A percentile compares a stretch with the other conserved stretches of the same genome.
These are phyloP conservation scores for Cymodocea nodosa DNA, from an alignment of 116 monocot genomes.

Conservation along the genomic window DNA sequence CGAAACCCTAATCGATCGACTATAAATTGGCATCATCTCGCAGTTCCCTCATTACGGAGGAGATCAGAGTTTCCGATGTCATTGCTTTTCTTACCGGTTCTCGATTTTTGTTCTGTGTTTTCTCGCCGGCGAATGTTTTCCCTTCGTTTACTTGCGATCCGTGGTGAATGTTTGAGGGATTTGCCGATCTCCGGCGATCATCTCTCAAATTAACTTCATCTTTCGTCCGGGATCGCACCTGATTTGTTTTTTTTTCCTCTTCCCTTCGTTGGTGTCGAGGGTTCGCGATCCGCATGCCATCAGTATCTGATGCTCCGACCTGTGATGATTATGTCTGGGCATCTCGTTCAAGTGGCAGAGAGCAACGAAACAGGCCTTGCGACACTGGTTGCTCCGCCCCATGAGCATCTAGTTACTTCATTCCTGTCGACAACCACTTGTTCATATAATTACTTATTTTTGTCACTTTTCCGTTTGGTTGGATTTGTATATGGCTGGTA, in stretches of 20 bases:
- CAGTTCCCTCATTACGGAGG: too few species aligned
- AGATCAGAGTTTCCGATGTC: neutral
- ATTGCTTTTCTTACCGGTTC: neutral
- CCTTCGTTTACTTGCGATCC: too few species aligned
- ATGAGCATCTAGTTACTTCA: constrained; percentile 4
- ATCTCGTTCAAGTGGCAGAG: constrained; percentile 8
- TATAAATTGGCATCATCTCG: too few species aligned
- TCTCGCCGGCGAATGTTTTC: too few species aligned
- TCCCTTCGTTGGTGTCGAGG: neutral
- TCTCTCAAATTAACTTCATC: constrained; percentile 1
- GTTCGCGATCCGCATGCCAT: neutral
- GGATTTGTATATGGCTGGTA: too few species aligned
- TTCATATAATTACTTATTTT: too few species aligned
- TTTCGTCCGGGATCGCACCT: constrained; percentile 5
- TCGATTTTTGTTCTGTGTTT: too few species aligned
- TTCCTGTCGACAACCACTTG: neutral
- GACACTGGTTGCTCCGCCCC: constrained; percentile 4
- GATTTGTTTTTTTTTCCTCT: neutral
- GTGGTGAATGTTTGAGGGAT: neutral
- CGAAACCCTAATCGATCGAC: too few species aligned
- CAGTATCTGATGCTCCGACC: constrained; percentile 7
- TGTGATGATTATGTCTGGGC: neutral
- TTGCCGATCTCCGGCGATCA: constrained; percentile 2
- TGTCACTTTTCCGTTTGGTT: too few species aligned
- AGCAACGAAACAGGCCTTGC: constrained; percentile 1